Base-by-base conservation (phyloP, 768 basidiomycete species). In the Erythrobasidium yunnanense region DNA sequence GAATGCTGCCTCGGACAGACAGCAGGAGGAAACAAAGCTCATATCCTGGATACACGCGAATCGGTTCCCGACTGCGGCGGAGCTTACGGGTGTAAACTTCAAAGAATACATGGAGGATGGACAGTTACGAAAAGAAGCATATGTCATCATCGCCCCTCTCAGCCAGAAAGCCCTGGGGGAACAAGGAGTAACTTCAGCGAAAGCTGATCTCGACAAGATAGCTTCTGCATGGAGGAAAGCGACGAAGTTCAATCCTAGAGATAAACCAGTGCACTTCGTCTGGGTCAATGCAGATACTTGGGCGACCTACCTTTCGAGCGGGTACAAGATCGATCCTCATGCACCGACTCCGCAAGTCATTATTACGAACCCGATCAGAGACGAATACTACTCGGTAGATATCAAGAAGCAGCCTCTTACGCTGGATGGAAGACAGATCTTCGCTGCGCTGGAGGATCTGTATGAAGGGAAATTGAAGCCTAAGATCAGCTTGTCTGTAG, bases 271-370 rank as follows among this genome's bases (percentile, higher is more conserved):
- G 4, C 22, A 60, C 20, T 60, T 60, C 80, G 81, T 67, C 71
- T 77, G 86, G 85, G 90, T 95, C 83, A 89, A 99, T 73, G 82
- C 79, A 1, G 84, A 83, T 25, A 82, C 80, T 75, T 96, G 93
- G 91, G 80, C 76, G 25, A 84, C 82, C 55, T 96, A 91, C 91
- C 78, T 93, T 77, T 90, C 88, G 80, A 85, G 84, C 71, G 90
- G 90, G 84, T 97, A 96, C 77, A 85, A 85, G 29, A 78, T 90
- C 70, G 78, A 76, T 69, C 65, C 57, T 17, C 29, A 69, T 7
- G 69, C 53, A 6, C 58, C 66, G 0, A 74, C 74, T 23, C 75
- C 77, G 32, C 27, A 29, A 11, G 1, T 71, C 1, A 66, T 73
- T 17, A 22, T 73, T 6, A 58, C 65, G 0, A 70, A 73, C 42